phyloP scores from a whole-genome alignment of 495 filamentous ascomycete genomes.

The Achaetomiella virescens region DNA sequence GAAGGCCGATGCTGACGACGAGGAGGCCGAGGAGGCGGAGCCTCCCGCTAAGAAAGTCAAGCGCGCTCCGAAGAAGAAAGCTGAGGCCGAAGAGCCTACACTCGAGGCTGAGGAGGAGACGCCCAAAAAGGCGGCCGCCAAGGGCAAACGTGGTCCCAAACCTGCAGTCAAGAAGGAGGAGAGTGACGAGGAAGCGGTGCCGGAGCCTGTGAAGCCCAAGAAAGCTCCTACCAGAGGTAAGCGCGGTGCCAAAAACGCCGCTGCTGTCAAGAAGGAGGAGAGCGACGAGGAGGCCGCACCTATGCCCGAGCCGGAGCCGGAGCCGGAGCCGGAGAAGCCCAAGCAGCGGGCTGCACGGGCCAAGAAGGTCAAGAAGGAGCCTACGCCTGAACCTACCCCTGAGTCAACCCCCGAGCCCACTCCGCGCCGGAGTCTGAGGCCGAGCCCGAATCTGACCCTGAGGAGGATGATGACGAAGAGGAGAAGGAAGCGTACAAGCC shows the following conservation, averaged over 20 bases:
- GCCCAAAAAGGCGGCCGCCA: slow-evolving; percentile 18
- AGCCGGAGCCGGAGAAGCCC: slow-evolving; percentile 5
- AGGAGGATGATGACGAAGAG: slow-evolving; percentile 11
- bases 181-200: slow-evolving; percentile 15
- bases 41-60: slow-evolving; percentile 23
- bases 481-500: slow-evolving; percentile 19
- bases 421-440: slow-evolving; percentile 12
- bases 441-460: slow-evolving; percentile 16
- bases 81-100: slow-evolving; percentile 19
- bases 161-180: slow-evolving; percentile 22
- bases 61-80: slow-evolving; percentile 22
- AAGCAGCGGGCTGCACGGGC: slow-evolving; percentile 17
- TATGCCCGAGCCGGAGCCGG: too few relatives aligned
- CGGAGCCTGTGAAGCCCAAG: slow-evolving; percentile 25
- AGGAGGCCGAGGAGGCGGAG: slow-evolving; percentile 17
- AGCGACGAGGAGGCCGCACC: neutral
- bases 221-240: slow-evolving; percentile 16
- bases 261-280: slow-evolving; percentile 13
- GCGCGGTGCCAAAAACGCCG: slow-evolving; percentile 6
- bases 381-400: neutral
- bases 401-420: too few relatives aligned
- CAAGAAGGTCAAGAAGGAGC: slow-evolving; percentile 16
- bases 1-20: slow-evolving; percentile 25
- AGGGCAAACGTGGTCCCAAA: slow-evolving; percentile 18
- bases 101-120: slow-evolving; percentile 26